Evolutionary conservation across 306 rosid species (phyloP), one percentile per base, ranked within the genome.

Genomic region (Macrotyloma uniflorum): DNA sequence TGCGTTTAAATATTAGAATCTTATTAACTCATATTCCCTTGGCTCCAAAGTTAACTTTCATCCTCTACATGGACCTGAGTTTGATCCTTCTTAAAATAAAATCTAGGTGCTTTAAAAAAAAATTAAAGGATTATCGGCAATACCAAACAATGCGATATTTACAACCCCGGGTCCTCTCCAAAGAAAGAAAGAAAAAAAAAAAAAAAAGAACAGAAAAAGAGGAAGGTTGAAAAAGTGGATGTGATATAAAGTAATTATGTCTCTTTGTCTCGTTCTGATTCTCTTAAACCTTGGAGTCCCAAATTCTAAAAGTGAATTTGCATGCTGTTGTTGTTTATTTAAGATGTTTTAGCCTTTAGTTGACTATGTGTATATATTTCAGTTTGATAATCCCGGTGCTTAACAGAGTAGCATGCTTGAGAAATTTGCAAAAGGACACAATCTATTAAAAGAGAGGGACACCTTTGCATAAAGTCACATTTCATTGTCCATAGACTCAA

Each of bases 381-480:
- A 18, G 71, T 45, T 79, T 69, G 74, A 76, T 70, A 70, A 65
- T 11, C 72, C 43, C 22, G 24, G 80, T 65, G 55, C 70, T 64
- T 65, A 82, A 46, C 72, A 69, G 76, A 82, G 57, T 18, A 63
- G 36, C 75, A 51, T 49, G 45, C 49, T 63, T 81, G 43, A 69
- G 14, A 74, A 67, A 66, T n/a, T 45, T 73, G 78, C 79, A 78
- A 81, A 82, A 53, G 36, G 84, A 70, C 82, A 75, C 42, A 74
- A 45, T 78, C 85, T 36, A 82, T 78, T 64, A 64, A 46, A 79
- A 63, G 77, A 57, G 76, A 4, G 86, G 84, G 84, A 71, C 86
- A 78, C 72, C 76, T 77, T 68, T 59, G 38, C 20, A 67, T 79
- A 74, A 79, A 78, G 84, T 75, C 77, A 54, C 82, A 82, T 74